A percentile compares a stretch with the other conserved stretches of the same genome.
Conservation (phyloP, 345 rosid species). For the Pistacia vera region DNA sequence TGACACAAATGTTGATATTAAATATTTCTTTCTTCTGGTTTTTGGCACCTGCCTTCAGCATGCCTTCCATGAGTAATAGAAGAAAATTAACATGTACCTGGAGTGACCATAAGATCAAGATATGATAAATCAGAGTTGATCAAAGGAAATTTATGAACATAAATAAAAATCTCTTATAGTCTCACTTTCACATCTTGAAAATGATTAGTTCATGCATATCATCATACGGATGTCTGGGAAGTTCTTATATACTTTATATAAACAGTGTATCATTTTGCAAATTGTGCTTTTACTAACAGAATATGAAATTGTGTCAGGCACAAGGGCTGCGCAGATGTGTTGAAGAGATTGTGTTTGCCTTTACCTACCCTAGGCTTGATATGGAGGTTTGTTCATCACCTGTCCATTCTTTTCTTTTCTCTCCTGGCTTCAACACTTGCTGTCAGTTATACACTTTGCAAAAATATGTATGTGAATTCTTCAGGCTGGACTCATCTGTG, state of each 20-base stretch:
- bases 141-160: not conserved
- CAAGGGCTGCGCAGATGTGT: slow-evolving; percentile 73
- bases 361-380: slow-evolving; percentile 91
- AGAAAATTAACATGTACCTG: not conserved
- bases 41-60: not conserved
- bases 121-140: not conserved
- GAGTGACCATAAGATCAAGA: not conserved
- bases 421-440: not conserved
- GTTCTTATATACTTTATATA: not conserved
- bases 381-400: slow-evolving; percentile 67
- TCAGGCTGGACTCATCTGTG: slow-evolving; percentile 17
- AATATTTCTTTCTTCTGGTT: not conserved
- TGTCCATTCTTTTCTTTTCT: not conserved
- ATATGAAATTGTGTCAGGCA: slow-evolving; percentile 38
- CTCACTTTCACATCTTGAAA: not conserved
- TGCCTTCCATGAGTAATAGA: not conserved
- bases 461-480: not conserved
- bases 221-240: not conserved
- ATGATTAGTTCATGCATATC: not conserved
- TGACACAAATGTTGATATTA: not conserved
- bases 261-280: slow-evolving; percentile 15
- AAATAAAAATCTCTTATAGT: not conserved
- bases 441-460: not conserved
- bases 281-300: not conserved
- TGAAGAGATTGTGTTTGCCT: slow-evolving; percentile 87